These are phyloP conservation scores for Sisymbrium irio DNA, from an alignment of 345 rosid genomes.

Conservation along the genomic window DNA sequence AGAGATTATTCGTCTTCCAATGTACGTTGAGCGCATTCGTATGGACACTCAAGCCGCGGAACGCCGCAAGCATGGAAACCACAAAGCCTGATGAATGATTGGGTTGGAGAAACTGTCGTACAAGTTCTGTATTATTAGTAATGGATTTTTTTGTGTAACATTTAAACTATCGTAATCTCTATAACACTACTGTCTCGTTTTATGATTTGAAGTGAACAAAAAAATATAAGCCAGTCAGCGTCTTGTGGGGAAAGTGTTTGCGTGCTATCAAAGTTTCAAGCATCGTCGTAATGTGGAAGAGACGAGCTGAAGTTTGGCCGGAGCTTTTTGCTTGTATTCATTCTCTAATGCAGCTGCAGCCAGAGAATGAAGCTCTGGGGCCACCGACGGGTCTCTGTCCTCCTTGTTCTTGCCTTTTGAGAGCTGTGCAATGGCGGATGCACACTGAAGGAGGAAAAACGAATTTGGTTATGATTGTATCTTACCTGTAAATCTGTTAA, in stretches of 20 bases:
- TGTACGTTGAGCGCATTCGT: slow-evolving; percentile 74
- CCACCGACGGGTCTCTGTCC: slow-evolving; percentile 51
- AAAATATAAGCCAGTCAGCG: background rate
- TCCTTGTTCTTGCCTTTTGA: slow-evolving; percentile 82
- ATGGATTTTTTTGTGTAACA: background rate
- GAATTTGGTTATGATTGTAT: slow-evolving; percentile 3
- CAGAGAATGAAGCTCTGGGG: slow-evolving; percentile 68
- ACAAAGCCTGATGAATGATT: background rate
- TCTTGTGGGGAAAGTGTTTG: background rate
- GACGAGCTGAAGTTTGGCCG: slow-evolving; percentile 60
- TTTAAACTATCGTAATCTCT: background rate
- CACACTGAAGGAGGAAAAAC: slow-evolving; percentile 43
- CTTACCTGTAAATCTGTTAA: background rate
- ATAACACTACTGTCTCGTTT: background rate
- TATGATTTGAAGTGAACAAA: background rate
- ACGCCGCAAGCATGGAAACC: slow-evolving; percentile 2
- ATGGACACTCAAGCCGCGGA: slow-evolving; percentile 38
- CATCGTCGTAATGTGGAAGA: slow-evolving; percentile 62
- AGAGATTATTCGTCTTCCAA: slow-evolving; percentile 69
- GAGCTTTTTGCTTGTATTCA: slow-evolving; percentile 78
- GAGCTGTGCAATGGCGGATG: slow-evolving; percentile 74
- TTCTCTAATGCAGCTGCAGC: slow-evolving; percentile 73
- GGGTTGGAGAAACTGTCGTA: background rate
- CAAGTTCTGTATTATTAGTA: background rate
- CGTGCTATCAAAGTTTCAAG: slow-evolving; percentile 44